phyloP scores from a whole-genome alignment of 108 stramenopile species.

The Nannochloropsis salina region DNA sequence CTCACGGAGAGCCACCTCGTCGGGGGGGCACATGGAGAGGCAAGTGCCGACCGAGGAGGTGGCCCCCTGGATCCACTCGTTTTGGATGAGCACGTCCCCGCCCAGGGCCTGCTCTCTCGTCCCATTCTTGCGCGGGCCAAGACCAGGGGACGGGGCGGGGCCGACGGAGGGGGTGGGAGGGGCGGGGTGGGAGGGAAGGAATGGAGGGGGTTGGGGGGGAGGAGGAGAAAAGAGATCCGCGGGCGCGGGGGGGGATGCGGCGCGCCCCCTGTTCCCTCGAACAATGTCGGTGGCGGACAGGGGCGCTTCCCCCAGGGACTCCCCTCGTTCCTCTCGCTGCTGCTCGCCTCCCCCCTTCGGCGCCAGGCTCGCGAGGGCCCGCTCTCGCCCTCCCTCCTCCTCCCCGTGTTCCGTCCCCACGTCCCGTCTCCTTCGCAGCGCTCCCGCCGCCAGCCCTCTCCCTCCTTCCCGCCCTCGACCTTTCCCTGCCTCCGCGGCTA shows the following conservation, averaged over 20 bases:
- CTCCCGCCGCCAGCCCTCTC: neutral
- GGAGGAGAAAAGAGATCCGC: neutral
- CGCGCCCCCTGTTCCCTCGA: no score
- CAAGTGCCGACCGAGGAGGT: neutral
- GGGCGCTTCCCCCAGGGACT: neutral
- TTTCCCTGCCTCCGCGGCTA: neutral
- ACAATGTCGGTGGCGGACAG: neutral
- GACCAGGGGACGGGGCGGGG: neutral
- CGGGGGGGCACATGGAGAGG: neutral
- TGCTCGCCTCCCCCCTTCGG: neutral
- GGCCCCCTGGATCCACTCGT: neutral
- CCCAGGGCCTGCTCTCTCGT: neutral
- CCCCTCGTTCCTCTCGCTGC: neutral
- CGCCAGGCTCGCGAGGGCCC: neutral
- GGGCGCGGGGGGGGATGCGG: neutral
- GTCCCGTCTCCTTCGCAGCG: neutral
- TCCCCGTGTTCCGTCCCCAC: neutral
- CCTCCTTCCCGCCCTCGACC: neutral
- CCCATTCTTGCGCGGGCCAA: neutral
- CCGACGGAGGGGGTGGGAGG: neutral
- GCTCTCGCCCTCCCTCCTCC: neutral
- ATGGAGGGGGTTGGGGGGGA: neutral
- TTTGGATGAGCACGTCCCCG: neutral
- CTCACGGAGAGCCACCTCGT: neutral
- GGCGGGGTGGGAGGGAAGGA: neutral